Base-by-base conservation (phyloP, 192 early-diverging fungal species). In the Cetraspora pellucida region DNA sequence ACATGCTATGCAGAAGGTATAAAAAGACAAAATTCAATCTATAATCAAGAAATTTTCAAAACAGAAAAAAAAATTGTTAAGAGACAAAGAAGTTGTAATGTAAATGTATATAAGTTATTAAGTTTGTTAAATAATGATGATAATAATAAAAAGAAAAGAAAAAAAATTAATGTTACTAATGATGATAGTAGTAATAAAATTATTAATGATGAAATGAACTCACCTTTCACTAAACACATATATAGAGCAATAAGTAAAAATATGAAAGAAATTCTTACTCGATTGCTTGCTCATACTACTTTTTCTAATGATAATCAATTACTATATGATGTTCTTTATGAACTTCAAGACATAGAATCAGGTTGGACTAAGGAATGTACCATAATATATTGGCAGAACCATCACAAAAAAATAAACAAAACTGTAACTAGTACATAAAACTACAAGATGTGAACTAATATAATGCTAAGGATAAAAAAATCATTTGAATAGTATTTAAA, bases 21-120 rank as follows among this genome's bases (percentile, higher is more conserved):
- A 54, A 10, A 50, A 57, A 27, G 25, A 55, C 16, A 55, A 3
- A 50, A 72, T 28, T 13, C 14, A 16, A 19, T 72, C 17, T 54
- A 37, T 55, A 1, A 23, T 2, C 69, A 72, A 72, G 50, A 72
- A 19, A 28, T 72, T 27, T 55, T 72, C 28, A 16, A 54, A 55
- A 72, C 27, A 1, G 69, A 72, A 54, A 19, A 25, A 30, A n/a
- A n/a, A 17, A 13, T 25, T 69, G 47, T 50, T 7, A 28, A 50
- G 17, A 49, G 69, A 8, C 6, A 10, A 17, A 71, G 69, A 54
- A 28, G 19, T 2, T 21, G 23, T 30, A 63, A 63, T 54, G 13
- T 54, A 54, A 54, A 54, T 2, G 5, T n/a, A 1, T 54, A 54
- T 54, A 54, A 54, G 50, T 54, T 54, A 4, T 54, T 14, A 54